Conservation (phyloP, 257 asterid species). For the Solanum dulcamara region DNA sequence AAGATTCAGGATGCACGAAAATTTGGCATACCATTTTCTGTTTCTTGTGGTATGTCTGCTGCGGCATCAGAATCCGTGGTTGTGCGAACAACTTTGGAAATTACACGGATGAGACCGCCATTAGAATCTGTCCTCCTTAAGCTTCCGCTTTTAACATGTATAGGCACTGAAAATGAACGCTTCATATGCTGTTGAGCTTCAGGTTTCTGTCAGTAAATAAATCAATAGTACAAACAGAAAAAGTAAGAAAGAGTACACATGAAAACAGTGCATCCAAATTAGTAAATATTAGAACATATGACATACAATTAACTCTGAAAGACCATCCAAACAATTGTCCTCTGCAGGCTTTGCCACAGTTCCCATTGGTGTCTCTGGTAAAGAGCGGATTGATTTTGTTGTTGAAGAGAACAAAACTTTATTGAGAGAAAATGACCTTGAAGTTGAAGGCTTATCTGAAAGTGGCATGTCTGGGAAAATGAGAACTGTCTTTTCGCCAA, state of each 20-base stretch:
- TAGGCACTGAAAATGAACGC: conserved; percentile 88
- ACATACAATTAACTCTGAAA: conserved; percentile 38
- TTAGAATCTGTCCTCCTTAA: conserved; percentile 62
- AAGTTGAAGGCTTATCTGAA: conserved; percentile 76
- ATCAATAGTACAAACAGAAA: conserved; percentile 5
- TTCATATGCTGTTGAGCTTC: conserved; percentile 46
- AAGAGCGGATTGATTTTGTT: conserved; percentile 50
- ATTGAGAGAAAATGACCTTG: conserved; percentile 87
- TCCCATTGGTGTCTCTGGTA: conserved; percentile 70
- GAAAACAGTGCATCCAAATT: neutral
- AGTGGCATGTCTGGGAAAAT: conserved; percentile 55
- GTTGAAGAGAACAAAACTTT: conserved; percentile 61
- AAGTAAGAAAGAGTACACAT: neutral
- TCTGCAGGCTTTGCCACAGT: conserved; percentile 27
- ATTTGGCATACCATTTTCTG: conserved; percentile 38
- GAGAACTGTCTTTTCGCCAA: conserved; percentile 71
- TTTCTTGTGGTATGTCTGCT: conserved; percentile 32
- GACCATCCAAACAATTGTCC: conserved; percentile 29
- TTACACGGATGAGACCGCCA: conserved; percentile 77
- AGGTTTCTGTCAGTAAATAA: conserved; percentile 33
- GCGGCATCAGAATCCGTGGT: conserved; percentile 34
- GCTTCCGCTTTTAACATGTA: conserved; percentile 59
- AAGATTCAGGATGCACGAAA: neutral
- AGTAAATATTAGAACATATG: neutral
- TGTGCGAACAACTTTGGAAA: conserved; percentile 43